A percentile compares a stretch with the other conserved stretches of the same genome.
These are phyloP conservation scores for Suillus subaureus DNA, from an alignment of 768 basidiomycete genomes.

Conservation along the genomic window DNA sequence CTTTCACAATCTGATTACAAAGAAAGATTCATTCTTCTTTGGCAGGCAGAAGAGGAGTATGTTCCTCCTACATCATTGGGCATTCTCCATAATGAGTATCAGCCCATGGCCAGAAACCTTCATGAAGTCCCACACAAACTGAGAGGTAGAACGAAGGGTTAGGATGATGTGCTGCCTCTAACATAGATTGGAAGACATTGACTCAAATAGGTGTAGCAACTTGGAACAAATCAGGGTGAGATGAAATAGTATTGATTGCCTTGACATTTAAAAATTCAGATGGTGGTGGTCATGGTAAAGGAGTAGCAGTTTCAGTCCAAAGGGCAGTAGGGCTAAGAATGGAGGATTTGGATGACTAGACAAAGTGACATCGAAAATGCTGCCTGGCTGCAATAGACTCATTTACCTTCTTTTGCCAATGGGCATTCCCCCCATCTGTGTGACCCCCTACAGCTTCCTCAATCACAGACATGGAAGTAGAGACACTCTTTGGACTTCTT, in stretches of 20 bases:
- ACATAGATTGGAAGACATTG: slow-evolving; percentile 27
- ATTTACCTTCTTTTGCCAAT: background rate
- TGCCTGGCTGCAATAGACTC: background rate
- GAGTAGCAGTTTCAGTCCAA: background rate
- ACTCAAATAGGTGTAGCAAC: slow-evolving; percentile 41
- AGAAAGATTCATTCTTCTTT: no score
- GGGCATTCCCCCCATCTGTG: background rate
- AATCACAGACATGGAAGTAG: background rate
- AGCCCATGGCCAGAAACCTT: no score
- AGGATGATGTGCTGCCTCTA: slow-evolving; percentile 32
- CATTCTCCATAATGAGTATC: no score
- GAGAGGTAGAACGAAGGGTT: slow-evolving; percentile 41
- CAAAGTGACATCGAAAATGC: background rate
- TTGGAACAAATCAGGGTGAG: slow-evolving; percentile 35
- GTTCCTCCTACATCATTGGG: slow-evolving; percentile 24
- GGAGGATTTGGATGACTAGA: background rate
- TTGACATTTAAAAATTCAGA: slow-evolving; percentile 11
- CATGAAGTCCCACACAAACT: slow-evolving; percentile 27
- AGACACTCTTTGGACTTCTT: background rate
- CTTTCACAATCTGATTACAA: no score
- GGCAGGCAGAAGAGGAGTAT: no score
- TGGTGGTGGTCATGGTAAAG: slow-evolving; percentile 7
- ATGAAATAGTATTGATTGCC: slow-evolving; percentile 23
- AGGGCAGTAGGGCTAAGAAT: background rate
- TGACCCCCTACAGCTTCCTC: background rate